A percentile compares a stretch with the other conserved stretches of the same genome.
Evolutionary conservation across 2,329 filamentous ascomycete species (phyloP).

Genomic region (Cryoendolithus antarcticus): DNA sequence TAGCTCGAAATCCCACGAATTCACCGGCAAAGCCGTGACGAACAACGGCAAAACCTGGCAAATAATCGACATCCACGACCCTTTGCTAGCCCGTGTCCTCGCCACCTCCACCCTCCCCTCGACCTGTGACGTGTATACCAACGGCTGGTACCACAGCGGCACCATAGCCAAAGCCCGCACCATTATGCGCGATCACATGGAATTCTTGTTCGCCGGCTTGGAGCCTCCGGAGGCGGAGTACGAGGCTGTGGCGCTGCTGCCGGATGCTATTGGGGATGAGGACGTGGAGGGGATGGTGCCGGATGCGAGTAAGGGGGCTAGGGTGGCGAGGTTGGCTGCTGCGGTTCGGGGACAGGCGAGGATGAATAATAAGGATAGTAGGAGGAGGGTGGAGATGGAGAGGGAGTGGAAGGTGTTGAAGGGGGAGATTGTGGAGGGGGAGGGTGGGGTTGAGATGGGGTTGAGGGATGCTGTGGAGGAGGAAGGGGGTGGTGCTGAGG

Average conservation of each 20-base stretch:
- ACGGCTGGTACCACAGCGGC: slow-evolving; percentile 78
- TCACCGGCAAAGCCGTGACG: slow-evolving; percentile 64
- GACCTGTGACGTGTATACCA: slow-evolving; percentile 38
- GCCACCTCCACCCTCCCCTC: slow-evolving; percentile 41
- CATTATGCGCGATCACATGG: slow-evolving; percentile 79
- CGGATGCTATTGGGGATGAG: slow-evolving; percentile 9
- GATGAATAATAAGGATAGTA: slow-evolving; percentile 6
- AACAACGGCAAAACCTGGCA: slow-evolving; percentile 88
- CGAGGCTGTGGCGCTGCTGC: slow-evolving; percentile 9
- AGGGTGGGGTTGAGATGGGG: background rate
- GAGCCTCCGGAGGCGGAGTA: slow-evolving; percentile 19
- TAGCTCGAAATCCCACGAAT: slow-evolving; percentile 53
- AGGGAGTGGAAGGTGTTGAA: slow-evolving; percentile 2
- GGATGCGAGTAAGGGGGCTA: slow-evolving; percentile 3
- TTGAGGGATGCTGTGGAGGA: slow-evolving; percentile 2
- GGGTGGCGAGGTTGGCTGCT: slow-evolving; percentile 2
- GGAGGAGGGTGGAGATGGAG: slow-evolving; percentile 7
- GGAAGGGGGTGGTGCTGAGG: slow-evolving; percentile 1
- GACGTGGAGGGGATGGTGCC: slow-evolving; percentile 6
- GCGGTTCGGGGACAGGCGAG: slow-evolving; percentile 5
- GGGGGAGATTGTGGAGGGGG: background rate
- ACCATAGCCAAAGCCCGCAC: slow-evolving; percentile 73
- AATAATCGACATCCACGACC: slow-evolving; percentile 81
- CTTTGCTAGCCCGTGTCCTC: slow-evolving; percentile 55
- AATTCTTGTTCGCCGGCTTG: slow-evolving; percentile 26